phyloP scores from a whole-genome alignment of 2,329 filamentous ascomycete species.

The Aureobasidium sp. region DNA sequence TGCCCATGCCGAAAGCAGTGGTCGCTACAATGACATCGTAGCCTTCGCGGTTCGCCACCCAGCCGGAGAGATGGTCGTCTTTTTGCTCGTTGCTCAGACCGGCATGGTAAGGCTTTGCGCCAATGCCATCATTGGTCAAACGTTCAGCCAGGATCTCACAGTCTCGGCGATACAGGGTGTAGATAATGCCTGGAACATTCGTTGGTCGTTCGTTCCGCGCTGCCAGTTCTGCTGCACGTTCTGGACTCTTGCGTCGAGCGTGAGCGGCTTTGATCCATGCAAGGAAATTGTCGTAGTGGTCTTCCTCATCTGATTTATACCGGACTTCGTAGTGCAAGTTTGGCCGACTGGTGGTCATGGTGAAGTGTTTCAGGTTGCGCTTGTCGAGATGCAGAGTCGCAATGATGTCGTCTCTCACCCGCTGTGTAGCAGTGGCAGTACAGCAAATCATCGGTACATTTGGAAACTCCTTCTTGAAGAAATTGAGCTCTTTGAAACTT shows the following conservation, averaged over 20 bases:
- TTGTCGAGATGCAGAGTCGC: constrained; percentile 58
- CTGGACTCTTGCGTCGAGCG: constrained; percentile 52
- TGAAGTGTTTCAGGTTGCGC: constrained; percentile 60
- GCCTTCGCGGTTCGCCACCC: constrained; percentile 63
- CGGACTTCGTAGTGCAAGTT: constrained; percentile 89
- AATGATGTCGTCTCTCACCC: constrained; percentile 76
- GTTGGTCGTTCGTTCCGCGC: constrained; percentile 44
- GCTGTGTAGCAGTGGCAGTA: constrained; percentile 79
- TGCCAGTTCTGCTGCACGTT: constrained; percentile 50
- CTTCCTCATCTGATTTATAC: constrained; percentile 67
- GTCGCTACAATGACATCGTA: constrained; percentile 73
- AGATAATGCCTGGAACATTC: constrained; percentile 68
- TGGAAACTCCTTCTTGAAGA: constrained; percentile 75
- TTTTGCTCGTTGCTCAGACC: constrained; percentile 58
- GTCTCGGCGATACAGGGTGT: constrained; percentile 65
- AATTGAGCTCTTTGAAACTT: constrained; percentile 77
- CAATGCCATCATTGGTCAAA: constrained; percentile 59
- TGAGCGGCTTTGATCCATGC: constrained; percentile 68
- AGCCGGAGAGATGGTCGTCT: constrained; percentile 59
- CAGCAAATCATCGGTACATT: constrained; percentile 85
- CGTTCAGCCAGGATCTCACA: constrained; percentile 62
- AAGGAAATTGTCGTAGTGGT: constrained; percentile 60
- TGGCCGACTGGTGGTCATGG: constrained; percentile 71
- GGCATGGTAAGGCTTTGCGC: constrained; percentile 64
- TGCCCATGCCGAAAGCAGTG: constrained; percentile 95